Evolutionary conservation across 805 yeast genomes (phyloP), one percentile per base, ranked within the genome.

Genomic region (Hanseniaspora singularis): DNA sequence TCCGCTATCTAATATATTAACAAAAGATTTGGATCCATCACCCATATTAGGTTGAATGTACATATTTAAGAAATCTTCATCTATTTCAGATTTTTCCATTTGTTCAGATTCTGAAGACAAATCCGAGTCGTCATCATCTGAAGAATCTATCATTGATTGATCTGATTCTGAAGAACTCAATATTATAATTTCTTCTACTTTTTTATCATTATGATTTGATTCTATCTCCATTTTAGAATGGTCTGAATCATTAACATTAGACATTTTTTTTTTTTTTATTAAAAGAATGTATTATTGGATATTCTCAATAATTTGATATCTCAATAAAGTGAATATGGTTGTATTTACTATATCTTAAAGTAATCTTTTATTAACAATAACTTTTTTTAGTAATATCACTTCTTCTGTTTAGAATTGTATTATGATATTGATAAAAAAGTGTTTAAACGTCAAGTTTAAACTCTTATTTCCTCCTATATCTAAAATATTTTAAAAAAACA

Each of bases 181-280:
- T n/a, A n/a, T n/a, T n/a, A n/a, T n/a, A n/a, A n/a, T 26, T 11
- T 26, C 28, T 11, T 26, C 28, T 8, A 26, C 28, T 7, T 26
- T 36, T 3, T 24, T 14, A 18, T 5, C 20, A 19, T 33, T 33
- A 20, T 32, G 11, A 14, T 19, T 20, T 19, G n/a, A 19, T 36
- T 36, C 39, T 7, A 36, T 8, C 19, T 36, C 39, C 39, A 36
- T 36, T 12, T 36, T 36, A 4, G 39, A 36, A 19, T 36, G 30
- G 19, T 36, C 39, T 4, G 39, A 36, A 23, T 30, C 30, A 15
- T 36, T 11, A 10, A 23, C 11, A 15, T 15, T 18, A 14, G 39
- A 12, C 39, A 36, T 36, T 23, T 26, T 26, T 8, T 26, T 26
- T 26, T 26, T 26, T 8, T 26, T 26, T 26, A 8, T 26, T 26